Evolutionary conservation across 371 early-diverging fungal genomes (phyloP), one percentile per base, ranked within the genome.

Genomic region (Chytridium lagenaria): DNA sequence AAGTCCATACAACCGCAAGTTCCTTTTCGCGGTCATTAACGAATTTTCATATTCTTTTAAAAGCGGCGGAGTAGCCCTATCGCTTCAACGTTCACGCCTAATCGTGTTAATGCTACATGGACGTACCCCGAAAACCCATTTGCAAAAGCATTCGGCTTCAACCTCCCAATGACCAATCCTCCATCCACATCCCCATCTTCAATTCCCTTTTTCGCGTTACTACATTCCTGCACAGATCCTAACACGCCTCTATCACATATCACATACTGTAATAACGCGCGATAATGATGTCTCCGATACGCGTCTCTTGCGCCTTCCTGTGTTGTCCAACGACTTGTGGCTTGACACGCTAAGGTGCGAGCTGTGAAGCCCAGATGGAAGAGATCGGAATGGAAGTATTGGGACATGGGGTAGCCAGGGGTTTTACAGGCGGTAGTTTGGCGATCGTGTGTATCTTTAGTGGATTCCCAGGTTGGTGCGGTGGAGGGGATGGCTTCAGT

Each of bases 331-430:
- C 93, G 88, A 55, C 88, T 85, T 0, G 94, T 90, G 0, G 94
- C 89, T 75, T 95, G 95, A 71, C 95, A 95, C 0, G 95, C 93
- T 26, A 91, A 78, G 83, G 92, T 94, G 52, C 90, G 87, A 2
- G 93, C 90, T 22, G 92, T 90, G 19, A 87, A 88, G 0, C 94
- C 92, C 5, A 92, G 79, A 10, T 76, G 52, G 19, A 84, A 81
- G 28, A 71, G 5, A 7, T 40, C n/a, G 3, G 73, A 69, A 22
- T 77, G 75, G 30, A 90, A 71, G 16, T 63, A 77, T 0, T 55
- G 39, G 16, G 88, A 88, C 79, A 93, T 79, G 2, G 94, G 94
- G 70, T 90, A 93, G 2, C 92, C 92, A n/a, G n/a, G n/a, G n/a
- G n/a, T 74, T 44, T 39, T 26, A 39, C 34, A 28, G 22, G n/a